Base-by-base conservation (phyloP, 352 stramenopile species). In the Pythium chondricola region DNA sequence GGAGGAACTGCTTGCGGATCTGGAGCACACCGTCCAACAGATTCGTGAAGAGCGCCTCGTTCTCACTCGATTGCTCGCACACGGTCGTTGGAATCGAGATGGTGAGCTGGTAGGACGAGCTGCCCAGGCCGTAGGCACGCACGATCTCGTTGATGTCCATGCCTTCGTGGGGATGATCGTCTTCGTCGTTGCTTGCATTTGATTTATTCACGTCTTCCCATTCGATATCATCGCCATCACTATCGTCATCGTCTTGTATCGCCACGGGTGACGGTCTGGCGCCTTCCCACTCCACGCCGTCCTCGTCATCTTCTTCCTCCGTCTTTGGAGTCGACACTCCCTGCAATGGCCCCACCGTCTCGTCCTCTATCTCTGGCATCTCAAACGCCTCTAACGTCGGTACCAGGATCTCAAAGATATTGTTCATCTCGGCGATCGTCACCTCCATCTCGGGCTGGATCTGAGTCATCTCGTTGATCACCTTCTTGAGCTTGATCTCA, bases 131-230 rank as follows among this genome's bases (percentile, higher is more conserved):
- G 46, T 90, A 90, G 14, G 71, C 69, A 30, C 83, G 65, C 25
- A 90, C 75, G 49, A 90, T 90, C 18, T 85, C 69, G 42, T 85
- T 88, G 18, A 88, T 85, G 51, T 90, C 75, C 70, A 90, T 82
- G 13, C 51, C 16, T 2, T 65, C 47, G 2, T 52, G 25, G 11
- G 31, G 32, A 3, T 57, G 41, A 16, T 69, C 52, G 0, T 63
- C 45, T 6, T 39, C 31, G 4, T 50, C 36, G 6, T 48, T 37
- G 11, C 62, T 31, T 1, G 43, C 16, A 1, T 54, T 48, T 20
- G 21, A n/a, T n/a, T 57, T 21, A 2, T 14, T 52, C 2, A 51
- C 53, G 21, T 48, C 36, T 25, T 58, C 52, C 37, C 48, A 64
- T 32, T 65, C 54, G 2, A 58, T 42, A 17, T 16, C 35, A 16